Evolutionary conservation across 768 basidiomycete species (phyloP), one percentile per base, ranked within the genome.

Genomic region (Lentinula detonsa): DNA sequence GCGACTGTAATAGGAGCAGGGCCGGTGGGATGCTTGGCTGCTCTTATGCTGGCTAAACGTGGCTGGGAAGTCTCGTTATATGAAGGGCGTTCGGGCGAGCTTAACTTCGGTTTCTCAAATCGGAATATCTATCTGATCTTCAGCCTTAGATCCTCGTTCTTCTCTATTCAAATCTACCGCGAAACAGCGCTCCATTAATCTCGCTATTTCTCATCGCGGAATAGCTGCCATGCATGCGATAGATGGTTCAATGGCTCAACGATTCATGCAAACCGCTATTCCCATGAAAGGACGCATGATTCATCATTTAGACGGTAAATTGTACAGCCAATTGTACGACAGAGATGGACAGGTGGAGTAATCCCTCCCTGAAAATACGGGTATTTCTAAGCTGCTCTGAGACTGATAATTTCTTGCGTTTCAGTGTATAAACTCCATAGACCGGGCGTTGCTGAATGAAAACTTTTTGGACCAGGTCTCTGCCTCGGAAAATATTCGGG

Each of bases 271-370:
- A 65, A 80, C 85, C 34, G 88, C 87, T 43, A 95, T 98, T 74
- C 95, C 95, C 65, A 95, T 98, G 94, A 85, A 82, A 67, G 95
- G 94, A 48, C 83, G 96, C 55, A 96, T 98, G 93, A 93, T 98
- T 65, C 96, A 98, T 76, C 84, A 86, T 68, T 69, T 71, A 63
- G 76, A 84, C 66, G 90, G 91, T 61, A 81, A 81, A 65, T 78
- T 84, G 65, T 85, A 92, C 68, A 93, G 93, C 66, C 94, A 96
- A 76, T 74, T 78, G 56, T 97, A 97, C 74, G 95, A 96, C 74
- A 86, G 82, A 69, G 80, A 91, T 71, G 90, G 90, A 69, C 92
- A 95, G 85, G 94, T 90, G 39, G 68, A 69, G 85, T 73, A 28
- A 59, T 11, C 50, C 50, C 31, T 65, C 21, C 65, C 61, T 53